Percentiles rank a stretch among this genome's conserved stretches.
Conservation (phyloP, 2,329 filamentous ascomycete species). For the Fusarium praegraminearum region DNA sequence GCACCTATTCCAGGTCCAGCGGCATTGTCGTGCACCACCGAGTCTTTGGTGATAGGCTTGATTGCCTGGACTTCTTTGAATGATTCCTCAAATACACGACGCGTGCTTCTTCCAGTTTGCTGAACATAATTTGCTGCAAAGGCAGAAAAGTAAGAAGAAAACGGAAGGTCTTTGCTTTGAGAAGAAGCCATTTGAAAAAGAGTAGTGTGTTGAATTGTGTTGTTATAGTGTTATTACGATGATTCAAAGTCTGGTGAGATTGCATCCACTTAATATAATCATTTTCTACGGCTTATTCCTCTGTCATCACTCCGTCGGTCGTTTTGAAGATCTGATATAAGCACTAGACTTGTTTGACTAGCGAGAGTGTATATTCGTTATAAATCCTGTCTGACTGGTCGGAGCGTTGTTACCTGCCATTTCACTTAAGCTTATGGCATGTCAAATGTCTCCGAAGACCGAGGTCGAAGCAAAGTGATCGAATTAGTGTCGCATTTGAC, state of each 20-base stretch:
- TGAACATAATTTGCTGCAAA: constrained; percentile 46
- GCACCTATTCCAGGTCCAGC: constrained; percentile 51
- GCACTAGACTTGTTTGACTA: not conserved
- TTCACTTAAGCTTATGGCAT: not conserved
- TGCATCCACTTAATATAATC: not conserved
- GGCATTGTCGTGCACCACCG: constrained; percentile 51
- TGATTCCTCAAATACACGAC: constrained; percentile 36
- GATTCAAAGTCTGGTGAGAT: not conserved
- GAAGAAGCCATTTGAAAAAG: constrained; percentile 12
- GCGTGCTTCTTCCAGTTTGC: constrained; percentile 49
- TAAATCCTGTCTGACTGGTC: not conserved
- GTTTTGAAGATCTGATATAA: not conserved
- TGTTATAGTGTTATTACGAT: not conserved
- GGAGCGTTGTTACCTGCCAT: not conserved
- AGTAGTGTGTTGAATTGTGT: not conserved
- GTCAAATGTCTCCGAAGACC: not conserved
- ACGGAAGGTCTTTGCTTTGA: constrained; percentile 29
- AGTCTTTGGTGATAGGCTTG: constrained; percentile 40
- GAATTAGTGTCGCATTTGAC: not conserved
- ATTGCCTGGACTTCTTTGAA: constrained; percentile 33
- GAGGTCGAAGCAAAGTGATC: too few species aligned
- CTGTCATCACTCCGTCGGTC: not conserved
- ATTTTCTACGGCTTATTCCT: not conserved
- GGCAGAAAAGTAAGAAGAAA: constrained; percentile 43
- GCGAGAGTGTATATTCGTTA: not conserved